Base-by-base conservation (phyloP, 2,329 filamentous ascomycete genomes). In the Diplodia sapinea region DNA sequence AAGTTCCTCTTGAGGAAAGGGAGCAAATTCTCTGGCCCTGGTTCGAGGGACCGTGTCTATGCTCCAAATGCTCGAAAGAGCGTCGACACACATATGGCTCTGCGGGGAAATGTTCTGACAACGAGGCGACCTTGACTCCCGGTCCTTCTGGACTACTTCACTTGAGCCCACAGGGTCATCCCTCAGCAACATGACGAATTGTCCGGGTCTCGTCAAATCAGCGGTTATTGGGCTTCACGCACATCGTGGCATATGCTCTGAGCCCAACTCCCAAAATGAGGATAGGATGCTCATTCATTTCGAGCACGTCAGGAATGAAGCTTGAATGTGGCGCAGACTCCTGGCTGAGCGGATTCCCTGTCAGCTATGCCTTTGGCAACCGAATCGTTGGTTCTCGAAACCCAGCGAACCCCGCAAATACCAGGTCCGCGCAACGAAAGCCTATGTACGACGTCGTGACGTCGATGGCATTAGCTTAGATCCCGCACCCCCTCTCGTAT, bases 1-100 rank as follows among this genome's bases (percentile, higher is more conserved):
- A 17, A 5, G 15, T 70, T 29, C 13, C 12, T 6, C 31, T 68
- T 23, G 61, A 59, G 23, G 40, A 70, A 62, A 67, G 70, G 1
- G 31, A 68, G 11, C 38, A 66, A 12, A 52, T 47, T 4, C 63
- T 71, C 51, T 71, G 70, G 70, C 70, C 70, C 43, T 72, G 70
- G 70, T 70, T 72, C 15, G 70, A 70, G 51, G 50, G 55, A 29
- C 50, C 67, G 29, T 72, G 69, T 33, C 47, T 70, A 26, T 72
- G 70, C 55, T 17, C 31, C 20, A 67, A 66, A 50, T 72, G 70
- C 47, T 33, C 51, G 47, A 54, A 68, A 71, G 47, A 55, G 47
- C 9, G 11, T 12, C 43, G n/a, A 49, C 23, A 62, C 4, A 20
- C 59, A 23, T 2, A 17, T 5, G 17, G 23, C 29, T 47, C 20